phyloP scores from a whole-genome alignment of 163 green algal genomes.

The Scenedesmus sp. region DNA sequence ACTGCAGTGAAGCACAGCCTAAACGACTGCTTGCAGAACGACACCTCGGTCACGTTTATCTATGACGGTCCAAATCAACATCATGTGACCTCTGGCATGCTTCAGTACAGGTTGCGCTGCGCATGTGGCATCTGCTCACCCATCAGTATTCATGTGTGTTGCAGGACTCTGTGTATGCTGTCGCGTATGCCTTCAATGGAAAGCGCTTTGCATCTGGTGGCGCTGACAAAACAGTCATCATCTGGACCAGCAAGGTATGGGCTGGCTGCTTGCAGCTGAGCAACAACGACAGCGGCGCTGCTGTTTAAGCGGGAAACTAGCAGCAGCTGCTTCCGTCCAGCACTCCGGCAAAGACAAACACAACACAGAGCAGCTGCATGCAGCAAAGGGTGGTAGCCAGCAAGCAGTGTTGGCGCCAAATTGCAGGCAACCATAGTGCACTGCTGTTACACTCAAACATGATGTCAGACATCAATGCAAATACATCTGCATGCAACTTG shows the following conservation, averaged over 20 bases:
- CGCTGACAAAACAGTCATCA: conserved; percentile 91
- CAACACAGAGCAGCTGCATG: not conserved
- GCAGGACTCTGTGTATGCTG: conserved; percentile 86
- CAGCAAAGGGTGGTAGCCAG: no score
- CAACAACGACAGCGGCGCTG: not conserved
- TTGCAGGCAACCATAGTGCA: not conserved
- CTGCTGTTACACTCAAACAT: not conserved
- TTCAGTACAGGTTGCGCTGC: not conserved
- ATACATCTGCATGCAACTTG: not conserved
- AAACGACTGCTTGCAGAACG: not conserved
- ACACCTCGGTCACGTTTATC: not conserved
- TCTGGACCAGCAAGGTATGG: conserved; percentile 86
- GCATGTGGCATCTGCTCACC: not conserved
- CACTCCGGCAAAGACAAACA: not conserved
- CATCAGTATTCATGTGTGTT: not conserved
- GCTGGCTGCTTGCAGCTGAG: not conserved
- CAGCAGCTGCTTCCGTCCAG: not conserved
- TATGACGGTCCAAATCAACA: not conserved
- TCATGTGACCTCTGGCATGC: no score
- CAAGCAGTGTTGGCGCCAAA: not conserved
- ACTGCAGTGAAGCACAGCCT: not conserved
- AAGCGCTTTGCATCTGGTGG: conserved; percentile 89
- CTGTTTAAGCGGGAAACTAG: no score
- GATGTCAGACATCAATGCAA: not conserved
- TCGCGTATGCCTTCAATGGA: conserved; percentile 83